These are phyloP conservation scores for Euphorbia schlechtendalii DNA, from an alignment of 441 rosid genomes.

Conservation along the genomic window DNA sequence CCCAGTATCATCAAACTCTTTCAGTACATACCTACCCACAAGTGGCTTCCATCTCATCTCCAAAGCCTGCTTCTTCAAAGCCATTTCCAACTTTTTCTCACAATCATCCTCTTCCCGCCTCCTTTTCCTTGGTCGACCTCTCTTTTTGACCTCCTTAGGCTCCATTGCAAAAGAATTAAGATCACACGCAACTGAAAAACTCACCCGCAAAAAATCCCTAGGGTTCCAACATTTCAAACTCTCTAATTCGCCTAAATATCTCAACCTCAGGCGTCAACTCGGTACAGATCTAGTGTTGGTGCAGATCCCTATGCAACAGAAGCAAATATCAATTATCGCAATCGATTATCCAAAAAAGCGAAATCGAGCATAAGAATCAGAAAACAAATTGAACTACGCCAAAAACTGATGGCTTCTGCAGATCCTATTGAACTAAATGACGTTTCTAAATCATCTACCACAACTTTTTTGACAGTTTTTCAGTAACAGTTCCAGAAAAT, in stretches of 20 bases:
- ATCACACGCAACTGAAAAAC: slow-evolving; percentile 16
- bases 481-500: neutral
- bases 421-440: slow-evolving; percentile 15
- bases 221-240: neutral
- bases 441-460: neutral
- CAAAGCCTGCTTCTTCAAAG: slow-evolving; percentile 36
- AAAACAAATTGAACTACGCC: neutral
- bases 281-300: slow-evolving; percentile 5
- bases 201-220: neutral
- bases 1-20: slow-evolving; percentile 51
- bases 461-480: neutral
- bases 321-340: neutral
- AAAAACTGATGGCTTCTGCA: neutral
- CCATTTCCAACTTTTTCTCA: slow-evolving; percentile 18
- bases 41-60: slow-evolving; percentile 46
- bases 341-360: slow-evolving; percentile 1
- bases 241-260: slow-evolving; percentile 10
- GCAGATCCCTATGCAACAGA: slow-evolving; percentile 4
- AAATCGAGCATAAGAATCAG: neutral
- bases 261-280: neutral
- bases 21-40: slow-evolving; percentile 70
- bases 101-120: slow-evolving; percentile 41
- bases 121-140: slow-evolving; percentile 84
- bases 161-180: slow-evolving; percentile 40
- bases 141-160: slow-evolving; percentile 37